Evolutionary conservation across 495 filamentous ascomycete species (phyloP), one percentile per base, ranked within the genome.

Genomic region (Neurospora sp.): DNA sequence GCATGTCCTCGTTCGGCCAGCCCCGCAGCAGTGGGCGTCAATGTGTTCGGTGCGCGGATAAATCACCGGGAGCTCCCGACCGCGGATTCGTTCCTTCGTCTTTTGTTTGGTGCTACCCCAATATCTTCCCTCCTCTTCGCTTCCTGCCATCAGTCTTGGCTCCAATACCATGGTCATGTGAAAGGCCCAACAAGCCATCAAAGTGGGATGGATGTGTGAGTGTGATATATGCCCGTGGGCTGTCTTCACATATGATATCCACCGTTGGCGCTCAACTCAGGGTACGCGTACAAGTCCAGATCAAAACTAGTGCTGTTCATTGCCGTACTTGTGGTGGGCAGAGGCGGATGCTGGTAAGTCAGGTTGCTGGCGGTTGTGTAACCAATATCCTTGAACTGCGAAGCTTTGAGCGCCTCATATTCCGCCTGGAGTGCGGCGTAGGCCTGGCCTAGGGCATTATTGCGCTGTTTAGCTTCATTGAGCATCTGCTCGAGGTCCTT

Each of bases 401-500:
- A 71, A 31, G 76, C 38, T 72, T 84, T 84, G 76, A 85, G 81
- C 12, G 75, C 71, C 39, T 83, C 74, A 76, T 84, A 84, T 72
- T 84, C 83, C 39, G 81, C 76, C 72, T 84, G 83, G 44, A 85
- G 81, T 35, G 74, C 73, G 14, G 80, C 77, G 74, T 84, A 85
- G 46, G 83, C 83, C 42, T 84, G 81, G 72, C 79, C 78, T 39
- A 85, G 82, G 46, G 79, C 78, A 37, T 85, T 81, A 72, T 84
- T 83, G 75, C 80, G 82, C 60, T 84, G 79, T 75, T 86, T 83
- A 66, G 85, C 81, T 16, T 86, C 87, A 76, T 81, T 86, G 76
- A 95, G 90, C 83, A 93, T 92, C 62, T 90, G 84, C 83, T 95
- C 92, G 10, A 96, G 90, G 72, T 95, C 92, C 79, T 90, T 90